These are phyloP conservation scores for Linnemannia hyalina DNA, from an alignment of 192 early-diverging fungal species.

Conservation along the genomic window DNA sequence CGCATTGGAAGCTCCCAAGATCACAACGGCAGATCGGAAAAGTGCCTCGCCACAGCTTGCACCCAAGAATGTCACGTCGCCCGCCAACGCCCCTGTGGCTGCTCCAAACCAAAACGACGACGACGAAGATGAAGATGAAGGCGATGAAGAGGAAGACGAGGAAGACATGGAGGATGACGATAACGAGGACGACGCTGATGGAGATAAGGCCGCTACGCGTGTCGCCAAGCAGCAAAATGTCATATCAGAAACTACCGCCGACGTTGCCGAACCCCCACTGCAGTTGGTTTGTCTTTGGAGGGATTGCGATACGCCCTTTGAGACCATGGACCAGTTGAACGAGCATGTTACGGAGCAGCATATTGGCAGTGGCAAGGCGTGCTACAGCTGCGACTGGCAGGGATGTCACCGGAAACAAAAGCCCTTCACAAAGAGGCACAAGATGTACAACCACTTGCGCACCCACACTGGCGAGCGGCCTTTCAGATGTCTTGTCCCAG, in stretches of 20 bases:
- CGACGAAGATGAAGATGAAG: slow-evolving; percentile 46
- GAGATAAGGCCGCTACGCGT: not conserved
- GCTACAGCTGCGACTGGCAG: slow-evolving; percentile 64
- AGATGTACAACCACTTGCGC: slow-evolving; percentile 79
- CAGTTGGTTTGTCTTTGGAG: slow-evolving; percentile 63
- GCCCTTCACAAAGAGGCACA: slow-evolving; percentile 78
- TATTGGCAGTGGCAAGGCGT: slow-evolving; percentile 71
- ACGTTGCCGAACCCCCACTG: slow-evolving; percentile 20
- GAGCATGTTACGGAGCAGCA: slow-evolving; percentile 65
- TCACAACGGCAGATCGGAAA: not conserved
- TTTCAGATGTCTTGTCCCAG: slow-evolving; percentile 71
- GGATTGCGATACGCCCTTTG: slow-evolving; percentile 59
- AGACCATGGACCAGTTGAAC: slow-evolving; percentile 61
- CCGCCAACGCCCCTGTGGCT: not conserved
- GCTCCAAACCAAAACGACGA: slow-evolving; percentile 26
- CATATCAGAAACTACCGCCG: not conserved
- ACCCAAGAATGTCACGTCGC: not conserved
- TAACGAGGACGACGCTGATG: slow-evolving; percentile 29
- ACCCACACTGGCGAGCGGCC: slow-evolving; percentile 82
- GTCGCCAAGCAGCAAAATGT: not conserved
- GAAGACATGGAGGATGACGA: slow-evolving; percentile 33
- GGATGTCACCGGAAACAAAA: slow-evolving; percentile 58
- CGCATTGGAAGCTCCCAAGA: not conserved
- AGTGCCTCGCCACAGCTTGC: slow-evolving; percentile 7
- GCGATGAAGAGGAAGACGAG: slow-evolving; percentile 37